phyloP scores from a whole-genome alignment of 108 stramenopile species.

The Asterionellopsis glacialis region DNA sequence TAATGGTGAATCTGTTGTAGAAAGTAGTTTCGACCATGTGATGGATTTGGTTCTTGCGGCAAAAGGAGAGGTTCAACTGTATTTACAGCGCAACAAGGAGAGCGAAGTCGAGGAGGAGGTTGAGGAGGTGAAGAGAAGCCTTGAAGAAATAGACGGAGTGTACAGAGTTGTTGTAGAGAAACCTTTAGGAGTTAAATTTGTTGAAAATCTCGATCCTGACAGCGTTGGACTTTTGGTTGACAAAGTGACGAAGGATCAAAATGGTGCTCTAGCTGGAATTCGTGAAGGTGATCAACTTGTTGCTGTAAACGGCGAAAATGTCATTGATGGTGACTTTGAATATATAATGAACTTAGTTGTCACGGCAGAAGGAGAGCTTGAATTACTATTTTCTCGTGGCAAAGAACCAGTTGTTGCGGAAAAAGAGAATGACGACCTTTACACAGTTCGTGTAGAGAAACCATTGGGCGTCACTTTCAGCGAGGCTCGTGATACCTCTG shows the following conservation, averaged over 20 bases:
- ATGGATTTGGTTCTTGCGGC: constrained; percentile 9
- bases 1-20: constrained; percentile 21
- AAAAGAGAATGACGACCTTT: neutral
- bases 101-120: too few relatives aligned
- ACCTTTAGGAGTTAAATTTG: constrained; percentile 30
- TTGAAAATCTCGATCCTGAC: constrained; percentile 31
- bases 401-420: too few relatives aligned
- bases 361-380: too few relatives aligned
- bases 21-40: constrained; percentile 22
- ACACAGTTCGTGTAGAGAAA: constrained; percentile 17
- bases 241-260: constrained; percentile 20
- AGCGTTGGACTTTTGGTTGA: constrained; percentile 20
- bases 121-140: too few relatives aligned
- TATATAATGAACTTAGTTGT: constrained; percentile 12
- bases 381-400: too few relatives aligned
- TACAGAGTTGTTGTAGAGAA: constrained; percentile 12
- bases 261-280: constrained; percentile 22
- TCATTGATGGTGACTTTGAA: constrained; percentile 28
- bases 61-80: too few relatives aligned
- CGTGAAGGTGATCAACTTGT: constrained; percentile 31
- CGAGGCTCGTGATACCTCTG: constrained; percentile 24
- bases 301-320: constrained; percentile 21
- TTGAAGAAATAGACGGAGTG: too few relatives aligned
- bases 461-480: constrained; percentile 31
- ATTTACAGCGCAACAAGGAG: too few relatives aligned